Evolutionary conservation across 257 asterid species (phyloP).

Genomic region (Solanum verrucosum): DNA sequence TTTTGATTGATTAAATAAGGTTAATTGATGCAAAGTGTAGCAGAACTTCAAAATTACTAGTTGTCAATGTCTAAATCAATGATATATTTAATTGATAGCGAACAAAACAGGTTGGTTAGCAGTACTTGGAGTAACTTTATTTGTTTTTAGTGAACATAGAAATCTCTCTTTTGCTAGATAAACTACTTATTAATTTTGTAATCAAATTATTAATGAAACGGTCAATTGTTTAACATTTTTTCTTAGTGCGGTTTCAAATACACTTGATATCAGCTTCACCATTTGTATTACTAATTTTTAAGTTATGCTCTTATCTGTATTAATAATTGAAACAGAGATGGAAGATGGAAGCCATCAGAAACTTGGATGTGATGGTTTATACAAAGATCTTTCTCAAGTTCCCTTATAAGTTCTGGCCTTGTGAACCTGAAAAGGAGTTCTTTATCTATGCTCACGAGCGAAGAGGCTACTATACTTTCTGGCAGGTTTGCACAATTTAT

Average conservation of each 20-base stretch:
- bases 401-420: conserved; percentile 74
- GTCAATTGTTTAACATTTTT: neutral
- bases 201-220: neutral
- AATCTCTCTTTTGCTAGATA: neutral
- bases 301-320: neutral
- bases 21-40: neutral
- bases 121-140: neutral
- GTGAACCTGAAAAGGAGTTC: conserved; percentile 83
- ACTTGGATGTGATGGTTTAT: conserved; percentile 72
- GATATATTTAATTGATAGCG: neutral
- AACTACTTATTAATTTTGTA: neutral
- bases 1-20: neutral
- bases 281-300: neutral
- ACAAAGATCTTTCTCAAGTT: conserved; percentile 90
- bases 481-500: conserved; percentile 56
- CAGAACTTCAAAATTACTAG: neutral
- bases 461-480: conserved; percentile 91
- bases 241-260: neutral
- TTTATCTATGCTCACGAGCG: conserved; percentile 83
- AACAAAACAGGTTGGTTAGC: neutral
- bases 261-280: neutral
- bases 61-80: neutral
- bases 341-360: conserved; percentile 76
- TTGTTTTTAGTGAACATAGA: neutral
- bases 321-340: conserved; percentile 51